Percentiles rank a stretch among this genome's conserved stretches.
These are phyloP conservation scores for Exserohilum turcica DNA, from an alignment of 2,329 filamentous ascomycete genomes.

Conservation along the genomic window DNA sequence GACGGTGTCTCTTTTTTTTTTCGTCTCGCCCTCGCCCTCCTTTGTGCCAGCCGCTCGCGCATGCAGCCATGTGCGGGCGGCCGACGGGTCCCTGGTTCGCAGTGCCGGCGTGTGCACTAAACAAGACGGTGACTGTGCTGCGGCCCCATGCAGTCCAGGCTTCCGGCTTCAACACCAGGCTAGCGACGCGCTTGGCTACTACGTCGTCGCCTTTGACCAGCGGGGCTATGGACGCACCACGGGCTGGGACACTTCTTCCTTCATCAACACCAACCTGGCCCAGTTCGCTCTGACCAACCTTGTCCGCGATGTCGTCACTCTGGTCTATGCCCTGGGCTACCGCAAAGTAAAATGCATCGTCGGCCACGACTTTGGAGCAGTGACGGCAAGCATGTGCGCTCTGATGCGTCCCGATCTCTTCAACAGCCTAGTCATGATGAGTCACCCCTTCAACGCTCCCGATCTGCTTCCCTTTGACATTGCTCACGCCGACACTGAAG, in stretches of 20 bases:
- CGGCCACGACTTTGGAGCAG: conserved; percentile 70
- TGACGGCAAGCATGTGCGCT: conserved; percentile 63
- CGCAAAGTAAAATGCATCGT: conserved; percentile 62
- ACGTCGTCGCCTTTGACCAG: conserved; percentile 70
- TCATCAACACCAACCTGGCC: conserved; percentile 59
- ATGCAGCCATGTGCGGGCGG: background rate
- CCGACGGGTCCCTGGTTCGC: conserved; percentile 2
- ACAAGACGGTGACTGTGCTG: background rate
- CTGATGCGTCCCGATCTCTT: conserved; percentile 70
- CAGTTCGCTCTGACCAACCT: conserved; percentile 64
- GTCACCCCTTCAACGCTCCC: conserved; percentile 65
- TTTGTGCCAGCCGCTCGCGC: no score
- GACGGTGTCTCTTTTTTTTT: no score
- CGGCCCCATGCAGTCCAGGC: background rate
- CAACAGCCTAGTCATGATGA: conserved; percentile 65
- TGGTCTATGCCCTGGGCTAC: conserved; percentile 67
- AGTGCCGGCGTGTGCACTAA: background rate
- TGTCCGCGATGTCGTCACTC: conserved; percentile 65
- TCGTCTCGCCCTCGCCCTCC: no score
- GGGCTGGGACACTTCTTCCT: conserved; percentile 61
- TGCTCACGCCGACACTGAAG: conserved; percentile 36
- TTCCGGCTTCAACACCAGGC: background rate
- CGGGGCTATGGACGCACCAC: conserved; percentile 71
- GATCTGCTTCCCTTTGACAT: conserved; percentile 57
- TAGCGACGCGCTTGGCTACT: conserved; percentile 53